phyloP scores from a whole-genome alignment of 768 basidiomycete species.

The Lentinula aciculospora region DNA sequence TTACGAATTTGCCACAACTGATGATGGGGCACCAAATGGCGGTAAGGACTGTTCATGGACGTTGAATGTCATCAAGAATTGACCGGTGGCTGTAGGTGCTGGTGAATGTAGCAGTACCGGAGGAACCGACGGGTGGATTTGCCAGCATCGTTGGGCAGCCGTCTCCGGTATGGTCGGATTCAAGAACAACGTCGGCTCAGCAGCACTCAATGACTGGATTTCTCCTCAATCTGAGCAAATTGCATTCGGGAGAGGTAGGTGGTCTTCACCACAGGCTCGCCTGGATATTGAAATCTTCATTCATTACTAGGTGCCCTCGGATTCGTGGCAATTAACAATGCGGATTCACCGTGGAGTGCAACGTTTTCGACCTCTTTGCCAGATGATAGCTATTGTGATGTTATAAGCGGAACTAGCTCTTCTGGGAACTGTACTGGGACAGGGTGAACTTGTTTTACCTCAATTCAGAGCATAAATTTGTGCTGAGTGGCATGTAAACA shows the following conservation, averaged over 20 bases:
- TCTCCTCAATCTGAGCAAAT: slow-evolving; percentile 54
- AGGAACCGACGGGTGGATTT: slow-evolving; percentile 58
- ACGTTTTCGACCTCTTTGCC: slow-evolving; percentile 56
- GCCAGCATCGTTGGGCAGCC: slow-evolving; percentile 58
- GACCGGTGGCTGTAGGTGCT: slow-evolving; percentile 19
- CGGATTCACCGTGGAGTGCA: slow-evolving; percentile 45
- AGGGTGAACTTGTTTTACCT: slow-evolving; percentile 28
- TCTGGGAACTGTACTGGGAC: slow-evolving; percentile 43
- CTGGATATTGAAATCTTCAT: neutral
- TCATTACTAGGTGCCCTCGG: slow-evolving; percentile 40
- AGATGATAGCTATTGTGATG: slow-evolving; percentile 58
- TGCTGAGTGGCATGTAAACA: slow-evolving; percentile 14
- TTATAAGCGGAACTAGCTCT: slow-evolving; percentile 41
- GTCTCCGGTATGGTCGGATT: slow-evolving; percentile 63
- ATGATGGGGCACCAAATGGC: slow-evolving; percentile 57
- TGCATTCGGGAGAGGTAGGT: slow-evolving; percentile 57
- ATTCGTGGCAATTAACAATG: slow-evolving; percentile 66
- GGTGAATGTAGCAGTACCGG: slow-evolving; percentile 47
- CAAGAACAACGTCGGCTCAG: slow-evolving; percentile 49
- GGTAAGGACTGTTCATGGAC: slow-evolving; percentile 22
- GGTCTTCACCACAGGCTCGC: slow-evolving; percentile 10
- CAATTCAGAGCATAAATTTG: neutral
- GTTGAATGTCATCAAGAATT: neutral
- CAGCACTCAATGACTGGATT: slow-evolving; percentile 50
- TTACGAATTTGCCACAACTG: slow-evolving; percentile 44